Conservation (phyloP, 1,139 yeast genomes). For the Yamadazyma diospyri region DNA sequence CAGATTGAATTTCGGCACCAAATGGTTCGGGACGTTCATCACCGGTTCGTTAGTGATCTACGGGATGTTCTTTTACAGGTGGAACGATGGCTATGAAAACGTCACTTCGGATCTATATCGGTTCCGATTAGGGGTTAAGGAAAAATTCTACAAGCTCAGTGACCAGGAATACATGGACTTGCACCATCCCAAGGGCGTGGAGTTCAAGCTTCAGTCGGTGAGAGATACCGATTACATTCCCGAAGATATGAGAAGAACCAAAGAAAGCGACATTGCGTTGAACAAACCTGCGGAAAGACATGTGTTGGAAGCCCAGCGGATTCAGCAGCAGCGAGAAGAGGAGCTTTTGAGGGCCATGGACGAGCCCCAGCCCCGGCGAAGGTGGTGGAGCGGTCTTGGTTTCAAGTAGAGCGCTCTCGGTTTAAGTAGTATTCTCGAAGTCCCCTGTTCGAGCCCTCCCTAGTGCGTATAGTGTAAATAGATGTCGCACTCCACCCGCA, state of each 20-base stretch:
- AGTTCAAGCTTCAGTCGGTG: constrained; percentile 34
- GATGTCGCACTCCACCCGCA: constrained; percentile 1
- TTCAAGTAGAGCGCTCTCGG: too few relatives aligned
- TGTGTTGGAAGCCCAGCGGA: constrained; percentile 69
- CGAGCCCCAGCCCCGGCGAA: constrained; percentile 10
- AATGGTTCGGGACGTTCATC: constrained; percentile 47
- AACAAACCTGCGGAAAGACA: constrained; percentile 74
- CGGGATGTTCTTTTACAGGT: constrained; percentile 69
- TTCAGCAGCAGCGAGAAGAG: constrained; percentile 70
- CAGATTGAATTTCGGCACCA: constrained; percentile 54
- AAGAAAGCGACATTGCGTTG: constrained; percentile 49
- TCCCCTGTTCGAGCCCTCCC: too few relatives aligned
- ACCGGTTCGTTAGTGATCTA: constrained; percentile 48
- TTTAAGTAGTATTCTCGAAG: too few relatives aligned
- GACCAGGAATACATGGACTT: constrained; percentile 66
- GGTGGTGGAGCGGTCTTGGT: too few relatives aligned
- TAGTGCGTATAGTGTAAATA: too few relatives aligned
- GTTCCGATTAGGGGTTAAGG: constrained; percentile 53
- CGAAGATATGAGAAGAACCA: constrained; percentile 35
- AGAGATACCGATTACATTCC: constrained; percentile 43
- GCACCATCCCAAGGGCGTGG: constrained; percentile 38
- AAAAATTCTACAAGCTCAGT: constrained; percentile 49
- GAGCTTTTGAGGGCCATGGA: constrained; percentile 45
- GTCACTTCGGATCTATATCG: constrained; percentile 69
- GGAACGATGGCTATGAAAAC: constrained; percentile 84